Evolutionary conservation across 768 basidiomycete species (phyloP).

Genomic region (Mrakia frigida): DNA sequence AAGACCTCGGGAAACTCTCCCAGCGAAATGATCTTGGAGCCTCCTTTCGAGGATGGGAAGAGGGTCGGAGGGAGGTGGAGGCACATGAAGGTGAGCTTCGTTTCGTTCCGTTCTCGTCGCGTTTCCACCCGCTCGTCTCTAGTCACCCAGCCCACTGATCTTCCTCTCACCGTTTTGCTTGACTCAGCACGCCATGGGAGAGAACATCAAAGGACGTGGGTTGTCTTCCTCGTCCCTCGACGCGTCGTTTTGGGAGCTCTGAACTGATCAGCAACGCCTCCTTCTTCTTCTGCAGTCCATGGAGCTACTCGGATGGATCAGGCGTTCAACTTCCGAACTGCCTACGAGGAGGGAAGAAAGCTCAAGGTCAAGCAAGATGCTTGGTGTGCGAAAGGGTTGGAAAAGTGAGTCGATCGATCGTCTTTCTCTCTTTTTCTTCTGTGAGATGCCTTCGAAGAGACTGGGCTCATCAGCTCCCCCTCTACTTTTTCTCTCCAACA

Average conservation of each 20-base stretch:
- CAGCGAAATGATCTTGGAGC: constrained; percentile 51
- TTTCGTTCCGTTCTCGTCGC: not conserved
- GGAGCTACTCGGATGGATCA: constrained; percentile 63
- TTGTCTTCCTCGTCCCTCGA: not conserved
- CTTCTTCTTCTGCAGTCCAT: not conserved
- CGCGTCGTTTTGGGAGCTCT: not conserved
- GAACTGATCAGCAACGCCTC: not conserved
- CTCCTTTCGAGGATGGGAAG: constrained; percentile 55
- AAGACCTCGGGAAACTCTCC: constrained; percentile 52
- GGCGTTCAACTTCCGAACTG: constrained; percentile 65
- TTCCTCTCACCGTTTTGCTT: not conserved
- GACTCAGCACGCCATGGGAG: not conserved
- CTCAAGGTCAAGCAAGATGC: constrained; percentile 63
- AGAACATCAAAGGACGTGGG: not conserved
- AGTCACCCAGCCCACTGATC: not conserved
- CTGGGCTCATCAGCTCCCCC: not conserved
- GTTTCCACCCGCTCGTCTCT: not conserved
- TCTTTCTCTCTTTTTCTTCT: not conserved
- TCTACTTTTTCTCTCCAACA: not conserved
- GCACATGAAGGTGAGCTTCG: constrained; percentile 59
- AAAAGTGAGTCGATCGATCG: constrained; percentile 4
- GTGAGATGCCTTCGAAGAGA: not conserved
- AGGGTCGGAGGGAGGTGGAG: constrained; percentile 47
- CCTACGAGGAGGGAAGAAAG: constrained; percentile 55
- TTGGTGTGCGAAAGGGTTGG: constrained; percentile 43